phyloP scores from a whole-genome alignment of 2,329 filamentous ascomycete species.

The Colletotrichum australisinense region DNA sequence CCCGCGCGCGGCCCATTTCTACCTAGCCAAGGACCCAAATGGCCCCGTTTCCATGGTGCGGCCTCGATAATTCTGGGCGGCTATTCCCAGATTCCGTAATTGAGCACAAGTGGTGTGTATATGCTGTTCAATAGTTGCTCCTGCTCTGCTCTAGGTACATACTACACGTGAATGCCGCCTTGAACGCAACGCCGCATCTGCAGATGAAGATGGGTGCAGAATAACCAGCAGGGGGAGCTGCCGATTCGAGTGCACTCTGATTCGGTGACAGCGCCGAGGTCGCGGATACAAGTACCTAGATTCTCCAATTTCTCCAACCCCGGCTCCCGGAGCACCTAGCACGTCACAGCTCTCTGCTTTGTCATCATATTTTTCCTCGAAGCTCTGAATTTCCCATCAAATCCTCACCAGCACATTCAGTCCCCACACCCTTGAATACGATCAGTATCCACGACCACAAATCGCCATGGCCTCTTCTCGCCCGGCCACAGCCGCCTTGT shows the following conservation, averaged over 20 bases:
- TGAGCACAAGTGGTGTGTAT: no score
- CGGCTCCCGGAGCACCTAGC: not conserved
- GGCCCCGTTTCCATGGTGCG: not conserved
- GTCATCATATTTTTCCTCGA: conserved; percentile 2
- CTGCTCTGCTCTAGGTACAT: not conserved
- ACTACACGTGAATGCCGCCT: not conserved
- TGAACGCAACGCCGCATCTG: not conserved
- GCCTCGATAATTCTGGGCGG: not conserved
- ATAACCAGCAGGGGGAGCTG: not conserved
- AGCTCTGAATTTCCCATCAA: conserved; percentile 33
- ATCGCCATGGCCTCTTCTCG: conserved; percentile 31
- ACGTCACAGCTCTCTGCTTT: conserved; percentile 35
- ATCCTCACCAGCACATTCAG: conserved; percentile 20
- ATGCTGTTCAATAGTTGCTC: no score
- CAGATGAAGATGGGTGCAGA: not conserved
- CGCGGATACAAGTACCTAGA: not conserved
- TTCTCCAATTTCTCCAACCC: conserved; percentile 13
- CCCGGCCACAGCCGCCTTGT: conserved; percentile 29
- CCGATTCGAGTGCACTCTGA: not conserved
- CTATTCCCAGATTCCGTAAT: not conserved
- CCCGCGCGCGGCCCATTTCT: not conserved
- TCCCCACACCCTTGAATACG: not conserved
- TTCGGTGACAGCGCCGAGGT: conserved; percentile 8
- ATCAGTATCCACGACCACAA: not conserved
- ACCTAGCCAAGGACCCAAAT: not conserved